Evolutionary conservation across 2,329 filamentous ascomycete genomes (phyloP).

Genomic region (Colletotrichum sp.): DNA sequence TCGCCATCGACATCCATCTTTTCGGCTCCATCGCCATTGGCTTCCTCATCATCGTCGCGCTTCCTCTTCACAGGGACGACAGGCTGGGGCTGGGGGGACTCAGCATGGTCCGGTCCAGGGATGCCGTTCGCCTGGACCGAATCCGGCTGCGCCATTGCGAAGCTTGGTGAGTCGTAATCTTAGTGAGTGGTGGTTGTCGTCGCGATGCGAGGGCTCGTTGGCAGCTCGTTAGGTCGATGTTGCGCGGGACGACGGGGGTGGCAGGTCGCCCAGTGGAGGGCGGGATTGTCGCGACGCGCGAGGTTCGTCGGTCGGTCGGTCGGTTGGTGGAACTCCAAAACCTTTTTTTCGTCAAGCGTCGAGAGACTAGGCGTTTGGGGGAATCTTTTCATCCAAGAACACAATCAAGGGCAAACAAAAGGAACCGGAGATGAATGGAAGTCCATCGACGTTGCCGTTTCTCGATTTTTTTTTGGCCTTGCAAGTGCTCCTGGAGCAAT

Average conservation of each 20-base stretch:
- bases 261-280: constrained; percentile 19
- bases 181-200: not conserved
- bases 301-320: constrained; percentile 21
- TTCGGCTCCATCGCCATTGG: constrained; percentile 26
- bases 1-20: constrained; percentile 30
- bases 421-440: constrained; percentile 19
- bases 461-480: constrained; percentile 10
- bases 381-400: constrained; percentile 30
- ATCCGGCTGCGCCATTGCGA: constrained; percentile 47
- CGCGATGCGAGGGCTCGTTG: constrained; percentile 1
- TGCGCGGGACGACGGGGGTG: constrained; percentile 22
- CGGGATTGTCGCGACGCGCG: constrained; percentile 25
- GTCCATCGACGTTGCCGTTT: constrained; percentile 14
- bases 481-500: constrained; percentile 17
- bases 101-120: constrained; percentile 36
- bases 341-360: constrained; percentile 39
- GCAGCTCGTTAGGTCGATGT: not conserved
- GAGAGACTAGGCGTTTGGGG: constrained; percentile 34
- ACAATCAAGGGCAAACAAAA: constrained; percentile 15
- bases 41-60: constrained; percentile 55
- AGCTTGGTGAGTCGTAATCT: not conserved
- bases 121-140: constrained; percentile 46
- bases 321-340: constrained; percentile 44
- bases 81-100: constrained; percentile 34
- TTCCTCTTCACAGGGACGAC: constrained; percentile 59